Percentiles rank a stretch among this genome's conserved stretches.
Evolutionary conservation across 345 rosid species (phyloP).

Genomic region (Citrus mangshanensis): DNA sequence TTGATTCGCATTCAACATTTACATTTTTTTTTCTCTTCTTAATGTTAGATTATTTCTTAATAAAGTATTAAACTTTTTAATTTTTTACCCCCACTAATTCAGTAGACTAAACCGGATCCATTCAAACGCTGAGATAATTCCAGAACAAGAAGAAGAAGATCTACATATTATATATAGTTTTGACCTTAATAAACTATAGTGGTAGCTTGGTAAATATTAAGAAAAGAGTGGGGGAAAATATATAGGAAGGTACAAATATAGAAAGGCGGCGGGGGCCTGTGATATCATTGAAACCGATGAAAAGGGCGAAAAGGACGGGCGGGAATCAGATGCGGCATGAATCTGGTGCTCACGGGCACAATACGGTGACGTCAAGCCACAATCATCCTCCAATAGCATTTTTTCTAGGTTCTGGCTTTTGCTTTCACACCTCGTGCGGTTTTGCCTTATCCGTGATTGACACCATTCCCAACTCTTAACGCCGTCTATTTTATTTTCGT

Average conservation of each 20-base stretch:
- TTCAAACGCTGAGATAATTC: too few relatives aligned
- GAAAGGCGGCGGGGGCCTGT: not conserved
- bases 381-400: not conserved
- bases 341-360: constrained; percentile 26
- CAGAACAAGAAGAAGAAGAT: too few relatives aligned
- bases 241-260: not conserved
- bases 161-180: too few relatives aligned
- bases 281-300: not conserved
- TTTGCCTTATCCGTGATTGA: constrained; percentile 17
- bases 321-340: constrained; percentile 27
- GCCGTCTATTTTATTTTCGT: not conserved
- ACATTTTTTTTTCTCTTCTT: not conserved
- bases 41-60: too few relatives aligned
- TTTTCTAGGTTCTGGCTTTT: not conserved
- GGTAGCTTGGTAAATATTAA: not conserved
- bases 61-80: too few relatives aligned
- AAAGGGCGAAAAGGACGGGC: not conserved
- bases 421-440: not conserved
- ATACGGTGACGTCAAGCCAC: constrained; percentile 25
- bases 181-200: too few relatives aligned
- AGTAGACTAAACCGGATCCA: not conserved
- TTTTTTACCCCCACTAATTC: not conserved
- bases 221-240: not conserved
- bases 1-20: not conserved
- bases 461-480: constrained; percentile 21